phyloP scores from a whole-genome alignment of 345 rosid species.

The Noccaea caerulescens region DNA sequence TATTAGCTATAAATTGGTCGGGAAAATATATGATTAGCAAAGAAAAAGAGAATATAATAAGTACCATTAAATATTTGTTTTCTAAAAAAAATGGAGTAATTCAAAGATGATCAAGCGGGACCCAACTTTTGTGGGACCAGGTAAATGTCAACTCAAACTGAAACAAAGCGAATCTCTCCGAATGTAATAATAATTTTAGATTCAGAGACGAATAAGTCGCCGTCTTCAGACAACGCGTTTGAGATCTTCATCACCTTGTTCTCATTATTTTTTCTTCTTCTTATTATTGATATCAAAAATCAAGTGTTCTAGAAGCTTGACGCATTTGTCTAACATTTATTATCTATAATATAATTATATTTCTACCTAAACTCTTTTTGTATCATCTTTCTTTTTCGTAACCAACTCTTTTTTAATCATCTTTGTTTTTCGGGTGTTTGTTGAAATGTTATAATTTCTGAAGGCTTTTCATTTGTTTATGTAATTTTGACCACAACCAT shows the following conservation, averaged over 20 bases:
- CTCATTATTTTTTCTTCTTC: conserved; percentile 21
- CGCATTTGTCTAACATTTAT: conserved; percentile 16
- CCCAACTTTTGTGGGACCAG: neutral
- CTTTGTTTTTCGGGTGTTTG: conserved; percentile 32
- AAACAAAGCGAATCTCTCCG: conserved; percentile 39
- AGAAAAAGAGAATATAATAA: too few relatives aligned
- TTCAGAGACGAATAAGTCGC: conserved; percentile 40
- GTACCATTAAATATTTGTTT: too few relatives aligned
- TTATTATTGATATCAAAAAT: conserved; percentile 12
- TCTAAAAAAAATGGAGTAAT: neutral
- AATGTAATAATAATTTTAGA: neutral
- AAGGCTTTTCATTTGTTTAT: conserved; percentile 12
- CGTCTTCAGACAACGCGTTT: conserved; percentile 43
- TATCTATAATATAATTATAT: conserved; percentile 20
- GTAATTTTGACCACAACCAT: conserved; percentile 20
- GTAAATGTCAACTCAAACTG: conserved; percentile 41
- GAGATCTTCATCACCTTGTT: conserved; percentile 38
- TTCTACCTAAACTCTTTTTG: conserved; percentile 35
- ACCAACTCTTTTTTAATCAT: conserved; percentile 16
- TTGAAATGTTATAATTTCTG: conserved; percentile 36
- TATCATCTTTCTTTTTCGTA: conserved; percentile 12
- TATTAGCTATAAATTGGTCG: neutral
- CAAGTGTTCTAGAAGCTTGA: conserved; percentile 40
- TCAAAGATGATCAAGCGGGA: conserved; percentile 23
- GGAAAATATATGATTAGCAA: too few relatives aligned